Evolutionary conservation across 2,329 filamentous ascomycete genomes (phyloP), one percentile per base, ranked within the genome.

Genomic region (Colletotrichum neosansevieriae): DNA sequence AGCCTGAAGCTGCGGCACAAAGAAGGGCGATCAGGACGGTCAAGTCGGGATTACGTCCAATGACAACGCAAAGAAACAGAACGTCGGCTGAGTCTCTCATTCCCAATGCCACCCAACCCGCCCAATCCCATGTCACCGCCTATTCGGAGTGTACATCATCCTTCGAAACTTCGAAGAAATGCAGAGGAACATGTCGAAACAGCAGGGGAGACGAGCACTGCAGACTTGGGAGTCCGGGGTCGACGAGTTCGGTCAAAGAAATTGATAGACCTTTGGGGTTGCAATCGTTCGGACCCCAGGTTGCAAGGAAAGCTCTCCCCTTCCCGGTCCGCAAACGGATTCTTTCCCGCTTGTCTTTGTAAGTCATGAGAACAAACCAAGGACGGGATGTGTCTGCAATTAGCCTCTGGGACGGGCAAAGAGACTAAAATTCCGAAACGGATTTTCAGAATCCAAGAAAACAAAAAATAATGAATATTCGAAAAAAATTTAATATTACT

Each of bases 281-380:
- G 51, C 44, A 67, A 58, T 29, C 51, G 50, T 63, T 34, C 29
- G 29, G n/a, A 50, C 51, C 34, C 45, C 36, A 50, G 63, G 36
- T 59, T 49, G 21, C 32, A 34, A 44, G 32, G 38, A 62, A 62
- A 56, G 56, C 47, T 21, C 47, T 54, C 59, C 42, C 54, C 65
- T 54, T 64, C 42, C 54, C 65, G 15, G 60, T 59, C 53, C 40
- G 65, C 65, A 65, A 68, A 68, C 65, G 65, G 65, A 65, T 59
- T 64, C 45, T 24, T 53, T 58, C 53, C 60, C 53, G 38, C 38
- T 21, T 4, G 13, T 32, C 32, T n/a, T 4, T 29, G 9, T 19
- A 32, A 59, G 61, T 59, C 60, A 65, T 58, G 65, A 42, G 65
- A 49, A 65, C 65, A 65, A 65, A 53, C 65, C 36, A 54, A 61